A percentile compares a stretch with the other conserved stretches of the same genome.
Evolutionary conservation across 2,329 filamentous ascomycete genomes (phyloP).

Genomic region (Aspergillus oerlinghausenensis): DNA sequence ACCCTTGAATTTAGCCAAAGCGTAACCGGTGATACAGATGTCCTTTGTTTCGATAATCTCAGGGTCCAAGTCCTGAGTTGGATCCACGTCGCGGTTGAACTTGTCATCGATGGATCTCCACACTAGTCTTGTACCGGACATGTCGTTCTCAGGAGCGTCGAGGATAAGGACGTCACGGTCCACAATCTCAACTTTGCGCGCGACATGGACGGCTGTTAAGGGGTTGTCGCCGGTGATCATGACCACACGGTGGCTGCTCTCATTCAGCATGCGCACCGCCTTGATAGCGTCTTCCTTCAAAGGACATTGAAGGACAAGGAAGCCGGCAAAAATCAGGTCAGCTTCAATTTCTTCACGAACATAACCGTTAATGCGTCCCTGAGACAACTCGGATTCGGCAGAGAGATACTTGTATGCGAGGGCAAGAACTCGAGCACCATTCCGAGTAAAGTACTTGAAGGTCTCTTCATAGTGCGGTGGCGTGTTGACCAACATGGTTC

Average conservation of each 20-base stretch:
- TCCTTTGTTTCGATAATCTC: constrained; percentile 82
- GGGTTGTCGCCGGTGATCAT: constrained; percentile 99
- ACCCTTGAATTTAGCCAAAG: constrained; percentile 80
- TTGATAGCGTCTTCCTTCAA: constrained; percentile 95
- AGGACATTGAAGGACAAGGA: constrained; percentile 90
- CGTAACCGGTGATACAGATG: constrained; percentile 93
- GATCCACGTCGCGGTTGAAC: constrained; percentile 78
- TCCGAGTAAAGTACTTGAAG: constrained; percentile 95
- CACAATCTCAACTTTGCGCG: constrained; percentile 92
- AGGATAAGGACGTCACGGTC: constrained; percentile 92
- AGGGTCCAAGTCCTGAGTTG: constrained; percentile 71
- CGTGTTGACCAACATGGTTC: constrained; percentile 79
- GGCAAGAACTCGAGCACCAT: constrained; percentile 88
- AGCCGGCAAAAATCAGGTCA: constrained; percentile 83
- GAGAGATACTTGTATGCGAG: constrained; percentile 92
- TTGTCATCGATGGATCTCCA: constrained; percentile 96
- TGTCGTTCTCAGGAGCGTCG: constrained; percentile 88
- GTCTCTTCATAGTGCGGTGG: constrained; percentile 94
- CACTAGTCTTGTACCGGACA: constrained; percentile 72
- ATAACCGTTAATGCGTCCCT: constrained; percentile 83
- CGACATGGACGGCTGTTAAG: constrained; percentile 91
- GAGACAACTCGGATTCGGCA: constrained; percentile 72
- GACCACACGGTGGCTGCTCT: constrained; percentile 95
- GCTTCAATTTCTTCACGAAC: constrained; percentile 90
- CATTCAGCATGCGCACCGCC: constrained; percentile 93